Evolutionary conservation across 306 rosid species (phyloP), one percentile per base, ranked within the genome.

Genomic region (Cotoneaster glaucophyllus): DNA sequence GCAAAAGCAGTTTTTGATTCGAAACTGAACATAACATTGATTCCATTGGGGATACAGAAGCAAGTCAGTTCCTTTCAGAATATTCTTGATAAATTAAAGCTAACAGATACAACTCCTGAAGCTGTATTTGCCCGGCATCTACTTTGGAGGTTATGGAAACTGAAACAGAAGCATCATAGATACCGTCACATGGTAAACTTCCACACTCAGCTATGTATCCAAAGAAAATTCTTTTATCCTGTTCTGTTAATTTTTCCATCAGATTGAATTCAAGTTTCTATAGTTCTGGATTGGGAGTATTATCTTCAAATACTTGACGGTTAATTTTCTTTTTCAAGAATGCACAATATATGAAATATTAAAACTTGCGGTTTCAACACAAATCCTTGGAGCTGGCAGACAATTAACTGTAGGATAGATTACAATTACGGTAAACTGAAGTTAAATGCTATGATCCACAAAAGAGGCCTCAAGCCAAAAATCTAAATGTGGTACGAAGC

Each of bases 111-210:
- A 64, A 85, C 90, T 64, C 89, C 90, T 3, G 91, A 87, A 67
- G 83, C 87, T 19, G 62, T 68, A 12, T 90, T 90, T 79, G 62
- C 80, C 31, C 74, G 19, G 65, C 83, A 74, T 59, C 61, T 90
- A 11, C 59, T 90, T 11, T 37, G 58, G 19, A 84, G 73, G 75
- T 85, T 86, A 32, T 10, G 56, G 43, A 43, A 71, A 66, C 73
- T 88, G 71, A 84, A 84, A 79, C 76, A 71, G 69, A 65, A 0
- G 29, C 85, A 90, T 75, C 58, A 74, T 48, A 85, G 88, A 85
- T 90, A 90, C 86, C 67, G 71, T 13, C 93, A 88, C 64, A 77
- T 85, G 91, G 93, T 87, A 90, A 50, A 18, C 10, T 29, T 19
- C 74, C 39, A 28, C 52, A 28, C 4, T 70, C 61, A 48, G 3